Evolutionary conservation across 2,329 filamentous ascomycete species (phyloP), one percentile per base, ranked within the genome.

Genomic region (Ustulina deusta): DNA sequence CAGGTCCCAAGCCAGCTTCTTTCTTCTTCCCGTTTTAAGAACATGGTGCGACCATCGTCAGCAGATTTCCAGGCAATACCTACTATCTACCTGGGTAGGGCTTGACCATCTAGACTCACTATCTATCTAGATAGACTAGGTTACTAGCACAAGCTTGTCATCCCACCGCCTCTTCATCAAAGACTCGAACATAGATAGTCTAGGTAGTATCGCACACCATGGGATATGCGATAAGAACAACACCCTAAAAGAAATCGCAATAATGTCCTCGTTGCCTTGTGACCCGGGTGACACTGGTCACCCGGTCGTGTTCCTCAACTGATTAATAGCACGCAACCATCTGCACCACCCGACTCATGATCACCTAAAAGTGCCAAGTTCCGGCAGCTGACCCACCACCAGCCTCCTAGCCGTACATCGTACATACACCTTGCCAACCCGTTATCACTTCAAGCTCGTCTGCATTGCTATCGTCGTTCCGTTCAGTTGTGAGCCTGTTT

Each of bases 311-410:
- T 55, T 13, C 34, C 25, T 32, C 61, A 34, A 61, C 44, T 52
- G 61, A 52, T 58, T 61, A 29, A 42, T 40, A 59, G 34, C 52
- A 69, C 59, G 36, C 54, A 58, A 32, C 62, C 56, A 65, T 32
- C 51, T 54, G 44, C 38, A 59, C 46, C 57, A 51, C 32, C 32
- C 63, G 59, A 57, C 66, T 69, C 66, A 69, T 69, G 66, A 69
- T 52, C 66, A 48, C 34, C 54, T 54, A 59, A 51, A 56, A 40
- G 57, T 54, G 58, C 46, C 48, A 62, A 55, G 46, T 52, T 44
- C n/a, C 15, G 20, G 42, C 58, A 62, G 62, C 57, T 65, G 66
- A 68, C 40, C 62, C 66, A 69, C 63, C 36, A 64, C 40, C 52
- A 57, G 9, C 56, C 52, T 13, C 29, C 22, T 4, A 36, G 17